These are phyloP conservation scores for Melaleuca alternifolia DNA, from an alignment of 345 rosid genomes.

Conservation along the genomic window DNA sequence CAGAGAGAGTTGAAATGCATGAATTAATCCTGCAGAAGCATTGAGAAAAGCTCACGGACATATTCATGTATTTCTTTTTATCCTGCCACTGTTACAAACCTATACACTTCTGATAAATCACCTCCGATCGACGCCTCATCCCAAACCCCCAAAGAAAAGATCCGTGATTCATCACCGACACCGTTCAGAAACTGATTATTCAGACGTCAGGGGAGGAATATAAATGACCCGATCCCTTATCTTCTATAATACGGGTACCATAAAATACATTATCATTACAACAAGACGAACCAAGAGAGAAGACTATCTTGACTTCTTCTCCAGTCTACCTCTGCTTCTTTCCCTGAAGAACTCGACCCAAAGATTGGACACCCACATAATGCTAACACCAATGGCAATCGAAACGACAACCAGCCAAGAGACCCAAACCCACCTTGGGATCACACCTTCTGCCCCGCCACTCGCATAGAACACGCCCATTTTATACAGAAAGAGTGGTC, in stretches of 20 bases:
- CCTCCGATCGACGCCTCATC: background rate
- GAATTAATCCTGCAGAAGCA: background rate
- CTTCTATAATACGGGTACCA: background rate
- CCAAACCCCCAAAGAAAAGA: background rate
- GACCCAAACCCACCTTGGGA: slow-evolving; percentile 81
- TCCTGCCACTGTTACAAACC: background rate
- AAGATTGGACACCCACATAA: slow-evolving; percentile 70
- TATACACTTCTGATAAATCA: background rate
- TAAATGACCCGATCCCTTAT: background rate
- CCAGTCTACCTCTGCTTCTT: slow-evolving; percentile 17
- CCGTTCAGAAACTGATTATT: background rate
- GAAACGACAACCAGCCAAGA: slow-evolving; percentile 74
- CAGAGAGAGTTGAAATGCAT: background rate
- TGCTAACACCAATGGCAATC: slow-evolving; percentile 61
- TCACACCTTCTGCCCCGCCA: slow-evolving; percentile 42
- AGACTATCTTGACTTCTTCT: slow-evolving; percentile 32
- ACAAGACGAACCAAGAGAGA: background rate
- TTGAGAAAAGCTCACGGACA: background rate
- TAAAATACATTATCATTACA: background rate
- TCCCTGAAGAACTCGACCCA: slow-evolving; percentile 62
- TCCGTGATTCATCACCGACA: background rate
- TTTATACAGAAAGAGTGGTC: slow-evolving; percentile 48
- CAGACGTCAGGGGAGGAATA: background rate
- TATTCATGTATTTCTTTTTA: background rate
- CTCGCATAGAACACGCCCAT: slow-evolving; percentile 45